Evolutionary conservation across 257 asterid genomes (phyloP).

Genomic region (Nicotiana benthamiana): DNA sequence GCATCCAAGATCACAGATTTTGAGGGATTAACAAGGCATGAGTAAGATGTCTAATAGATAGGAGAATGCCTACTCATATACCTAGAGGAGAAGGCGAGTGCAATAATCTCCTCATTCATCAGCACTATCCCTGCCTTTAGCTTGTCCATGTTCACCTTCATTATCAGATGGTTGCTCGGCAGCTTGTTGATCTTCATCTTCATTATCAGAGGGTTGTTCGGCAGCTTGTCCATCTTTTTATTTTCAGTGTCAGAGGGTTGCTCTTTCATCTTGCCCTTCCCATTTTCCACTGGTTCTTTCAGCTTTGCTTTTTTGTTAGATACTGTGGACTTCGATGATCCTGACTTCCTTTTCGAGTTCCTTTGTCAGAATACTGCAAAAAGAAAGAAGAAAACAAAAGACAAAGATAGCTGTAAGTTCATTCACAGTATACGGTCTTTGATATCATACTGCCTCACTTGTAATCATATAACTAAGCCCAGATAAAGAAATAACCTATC

Average conservation of each 20-base stretch:
- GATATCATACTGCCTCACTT: background rate
- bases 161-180: constrained; percentile 4
- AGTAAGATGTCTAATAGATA: background rate
- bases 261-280: constrained; percentile 38
- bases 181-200: constrained; percentile 18
- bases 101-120: constrained; percentile 3
- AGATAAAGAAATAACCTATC: background rate
- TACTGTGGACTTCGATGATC: constrained; percentile 30
- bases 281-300: constrained; percentile 30
- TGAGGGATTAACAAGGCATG: background rate
- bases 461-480: background rate
- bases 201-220: constrained; percentile 12
- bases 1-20: background rate
- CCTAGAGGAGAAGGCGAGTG: background rate
- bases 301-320: constrained; percentile 28
- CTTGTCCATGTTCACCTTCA: constrained; percentile 22
- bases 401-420: background rate
- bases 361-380: constrained; percentile 58
- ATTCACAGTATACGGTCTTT: background rate
- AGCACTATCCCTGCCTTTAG: background rate
- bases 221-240: constrained; percentile 18
- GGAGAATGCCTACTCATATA: background rate
- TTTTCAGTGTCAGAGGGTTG: constrained; percentile 22
- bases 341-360: constrained; percentile 52
- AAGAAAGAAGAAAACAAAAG: background rate